phyloP scores from a whole-genome alignment of 768 basidiomycete genomes.

The Guyanaporus albipodus region DNA sequence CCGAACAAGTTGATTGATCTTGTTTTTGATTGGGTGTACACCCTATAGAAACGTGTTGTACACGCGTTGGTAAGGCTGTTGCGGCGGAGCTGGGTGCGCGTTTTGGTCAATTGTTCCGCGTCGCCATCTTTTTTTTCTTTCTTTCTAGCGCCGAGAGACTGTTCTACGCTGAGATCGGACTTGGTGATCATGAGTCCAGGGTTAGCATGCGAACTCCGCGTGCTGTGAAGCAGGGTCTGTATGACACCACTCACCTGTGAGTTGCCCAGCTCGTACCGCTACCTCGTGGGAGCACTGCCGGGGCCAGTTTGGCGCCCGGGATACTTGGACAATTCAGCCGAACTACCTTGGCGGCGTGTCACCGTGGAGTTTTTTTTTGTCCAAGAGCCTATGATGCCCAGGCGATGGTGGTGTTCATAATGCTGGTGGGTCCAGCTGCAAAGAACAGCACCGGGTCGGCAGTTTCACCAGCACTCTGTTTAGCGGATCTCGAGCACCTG shows the following conservation, averaged over 20 bases:
- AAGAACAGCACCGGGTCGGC: no score
- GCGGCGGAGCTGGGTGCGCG: constrained; percentile 18
- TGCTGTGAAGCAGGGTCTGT: constrained; percentile 11
- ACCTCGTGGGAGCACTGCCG: no score
- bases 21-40: constrained; percentile 35
- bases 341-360: no score
- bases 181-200: constrained; percentile 2
- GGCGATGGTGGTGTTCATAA: no score
- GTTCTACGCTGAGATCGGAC: constrained; percentile 15
- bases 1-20: constrained; percentile 17
- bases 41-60: constrained; percentile 34
- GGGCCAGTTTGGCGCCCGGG: no score
- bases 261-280: constrained; percentile 43
- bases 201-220: background rate
- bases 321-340: no score
- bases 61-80: constrained; percentile 34
- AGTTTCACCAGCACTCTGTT: no score
- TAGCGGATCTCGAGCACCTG: no score
- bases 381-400: no score
- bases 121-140: constrained; percentile 18
- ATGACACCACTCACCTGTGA: constrained; percentile 10
- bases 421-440: no score
- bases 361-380: no score
- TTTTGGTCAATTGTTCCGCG: constrained; percentile 21
- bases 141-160: constrained; percentile 17